A percentile compares a stretch with the other conserved stretches of the same genome.
These are phyloP conservation scores for Pseudomassariella vexata DNA, from an alignment of 2,329 filamentous ascomycete genomes.

Conservation along the genomic window DNA sequence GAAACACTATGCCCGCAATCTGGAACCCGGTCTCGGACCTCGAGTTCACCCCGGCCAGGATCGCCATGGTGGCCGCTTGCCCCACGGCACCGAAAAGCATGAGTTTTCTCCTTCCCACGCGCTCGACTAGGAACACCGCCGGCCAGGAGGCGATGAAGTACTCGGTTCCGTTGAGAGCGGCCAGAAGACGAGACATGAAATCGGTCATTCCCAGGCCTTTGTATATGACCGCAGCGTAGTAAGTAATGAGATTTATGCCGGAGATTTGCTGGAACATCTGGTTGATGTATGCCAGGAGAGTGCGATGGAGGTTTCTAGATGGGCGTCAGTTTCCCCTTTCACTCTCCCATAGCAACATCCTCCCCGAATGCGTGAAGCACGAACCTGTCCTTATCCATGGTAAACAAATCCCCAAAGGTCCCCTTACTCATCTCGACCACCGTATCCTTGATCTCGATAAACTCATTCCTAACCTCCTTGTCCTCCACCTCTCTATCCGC, in stretches of 20 bases:
- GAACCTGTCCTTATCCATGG: conserved; percentile 45
- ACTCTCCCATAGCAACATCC: no score
- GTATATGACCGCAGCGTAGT: conserved; percentile 44
- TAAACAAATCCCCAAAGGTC: conserved; percentile 52
- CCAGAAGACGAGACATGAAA: conserved; percentile 51
- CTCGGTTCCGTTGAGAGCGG: conserved; percentile 43
- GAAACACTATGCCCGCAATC: conserved; percentile 28
- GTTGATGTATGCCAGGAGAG: conserved; percentile 49
- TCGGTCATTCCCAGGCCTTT: conserved; percentile 42
- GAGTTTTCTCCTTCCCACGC: conserved; percentile 60
- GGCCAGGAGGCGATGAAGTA: conserved; percentile 55
- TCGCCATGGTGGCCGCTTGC: conserved; percentile 60
- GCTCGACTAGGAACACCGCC: conserved; percentile 56
- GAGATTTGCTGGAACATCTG: conserved; percentile 50
- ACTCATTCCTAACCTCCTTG: conserved; percentile 49
- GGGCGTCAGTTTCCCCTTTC: conserved; percentile 11
- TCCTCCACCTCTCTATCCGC: conserved; percentile 36
- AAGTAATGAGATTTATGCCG: conserved; percentile 36
- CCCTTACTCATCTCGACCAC: conserved; percentile 58
- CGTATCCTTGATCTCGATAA: conserved; percentile 48
- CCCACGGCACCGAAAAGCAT: conserved; percentile 66
- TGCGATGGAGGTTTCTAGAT: conserved; percentile 44
- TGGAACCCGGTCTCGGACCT: conserved; percentile 18
- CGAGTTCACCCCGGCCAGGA: conserved; percentile 43
- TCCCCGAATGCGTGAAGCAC: conserved; percentile 1